These are phyloP conservation scores for Erigeron canadensis DNA, from an alignment of 129 eudicot species.

Conservation along the genomic window DNA sequence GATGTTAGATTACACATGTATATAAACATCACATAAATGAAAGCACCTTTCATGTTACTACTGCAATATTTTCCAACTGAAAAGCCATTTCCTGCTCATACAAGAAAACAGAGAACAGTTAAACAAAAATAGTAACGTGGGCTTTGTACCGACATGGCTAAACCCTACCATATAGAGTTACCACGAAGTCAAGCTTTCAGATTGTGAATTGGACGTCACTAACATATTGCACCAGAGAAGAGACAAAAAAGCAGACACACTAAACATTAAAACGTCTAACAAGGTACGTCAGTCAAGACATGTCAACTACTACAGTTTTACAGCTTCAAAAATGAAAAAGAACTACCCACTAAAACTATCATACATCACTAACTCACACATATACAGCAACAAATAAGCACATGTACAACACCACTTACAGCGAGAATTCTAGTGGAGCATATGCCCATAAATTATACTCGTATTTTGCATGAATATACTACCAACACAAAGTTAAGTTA, in stretches of 20 bases:
- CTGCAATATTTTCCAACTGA: background rate
- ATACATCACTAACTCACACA: too few species aligned
- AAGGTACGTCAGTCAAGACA: background rate
- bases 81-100: background rate
- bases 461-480: background rate
- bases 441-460: background rate
- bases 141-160: background rate
- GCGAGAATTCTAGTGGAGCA: too few species aligned
- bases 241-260: background rate
- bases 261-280: background rate
- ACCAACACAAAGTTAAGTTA: background rate
- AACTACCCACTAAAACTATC: background rate
- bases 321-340: background rate
- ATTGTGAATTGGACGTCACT: background rate
- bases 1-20: constrained; percentile 32
- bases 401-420: too few species aligned
- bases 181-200: constrained; percentile 13
- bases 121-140: background rate
- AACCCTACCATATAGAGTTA: background rate
- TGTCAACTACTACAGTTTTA: background rate
- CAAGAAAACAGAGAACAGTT: background rate
- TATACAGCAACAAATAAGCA: too few species aligned
- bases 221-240: background rate
- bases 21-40: constrained; percentile 29
- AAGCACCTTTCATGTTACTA: constrained; percentile 29